Conservation (phyloP, 306 rosid species). For the Lupinus albus region DNA sequence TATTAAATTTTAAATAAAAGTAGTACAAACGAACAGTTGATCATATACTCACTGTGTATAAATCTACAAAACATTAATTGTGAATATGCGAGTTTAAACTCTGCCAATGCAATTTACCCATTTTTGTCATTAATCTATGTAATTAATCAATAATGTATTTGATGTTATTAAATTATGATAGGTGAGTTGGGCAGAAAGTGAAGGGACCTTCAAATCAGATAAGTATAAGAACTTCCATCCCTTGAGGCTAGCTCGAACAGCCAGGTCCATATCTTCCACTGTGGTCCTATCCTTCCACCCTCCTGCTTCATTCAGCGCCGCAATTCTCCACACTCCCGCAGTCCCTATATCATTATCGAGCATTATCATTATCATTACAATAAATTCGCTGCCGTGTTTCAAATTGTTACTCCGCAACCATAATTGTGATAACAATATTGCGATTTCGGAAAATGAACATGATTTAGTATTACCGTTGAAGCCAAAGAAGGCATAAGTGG, state of each 20-base stretch:
- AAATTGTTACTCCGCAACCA: too few relatives aligned
- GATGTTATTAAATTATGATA: background rate
- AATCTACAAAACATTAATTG: background rate
- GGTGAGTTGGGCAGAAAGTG: background rate
- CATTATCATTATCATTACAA: constrained; percentile 18
- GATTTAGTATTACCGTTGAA: constrained; percentile 65
- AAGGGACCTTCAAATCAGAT: constrained; percentile 54
- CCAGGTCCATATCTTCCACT: constrained; percentile 97
- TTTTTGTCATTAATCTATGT: too few relatives aligned
- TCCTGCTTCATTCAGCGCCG: constrained; percentile 88
- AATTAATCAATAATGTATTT: too few relatives aligned
- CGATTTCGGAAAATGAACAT: background rate
- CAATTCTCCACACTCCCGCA: constrained; percentile 96
- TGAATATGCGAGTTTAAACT: too few relatives aligned
- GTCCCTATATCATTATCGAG: constrained; percentile 62
- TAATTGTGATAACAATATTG: too few relatives aligned
- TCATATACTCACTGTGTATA: too few relatives aligned
- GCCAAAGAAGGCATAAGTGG: constrained; percentile 89
- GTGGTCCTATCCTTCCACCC: constrained; percentile 99
- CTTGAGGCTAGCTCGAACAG: constrained; percentile 96
- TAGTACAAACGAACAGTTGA: too few relatives aligned
- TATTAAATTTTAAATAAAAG: too few relatives aligned
- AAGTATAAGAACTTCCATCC: constrained; percentile 95
- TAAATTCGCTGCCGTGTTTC: too few relatives aligned
- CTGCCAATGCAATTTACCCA: too few relatives aligned